Percentiles rank a stretch among this genome's conserved stretches.
Evolutionary conservation across 202 grass and related monocot genomes (phyloP).

Genomic region (Panicum hallii): DNA sequence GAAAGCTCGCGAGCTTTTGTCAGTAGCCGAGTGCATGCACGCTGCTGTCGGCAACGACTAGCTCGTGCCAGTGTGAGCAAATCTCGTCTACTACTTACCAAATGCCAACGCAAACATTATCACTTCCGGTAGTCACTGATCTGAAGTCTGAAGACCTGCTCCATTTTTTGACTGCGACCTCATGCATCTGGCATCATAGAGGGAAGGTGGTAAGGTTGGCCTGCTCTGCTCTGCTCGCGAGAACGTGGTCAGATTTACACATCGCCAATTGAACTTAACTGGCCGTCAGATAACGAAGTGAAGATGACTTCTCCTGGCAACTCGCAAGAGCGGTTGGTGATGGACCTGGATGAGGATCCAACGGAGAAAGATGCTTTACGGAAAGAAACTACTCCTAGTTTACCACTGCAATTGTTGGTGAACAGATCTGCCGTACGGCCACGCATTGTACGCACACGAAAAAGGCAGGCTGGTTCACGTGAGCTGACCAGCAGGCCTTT

Average conservation of each 20-base stretch:
- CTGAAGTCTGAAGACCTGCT: background rate
- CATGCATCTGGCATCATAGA: background rate
- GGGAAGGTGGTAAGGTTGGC: background rate
- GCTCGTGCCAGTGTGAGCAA: background rate
- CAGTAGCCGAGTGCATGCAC: conserved; percentile 13
- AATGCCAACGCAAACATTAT: no score
- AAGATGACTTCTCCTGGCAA: background rate
- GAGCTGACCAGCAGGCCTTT: conserved; percentile 20
- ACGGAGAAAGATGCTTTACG: background rate
- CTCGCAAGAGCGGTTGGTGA: background rate
- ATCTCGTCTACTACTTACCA: background rate
- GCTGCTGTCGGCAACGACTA: background rate
- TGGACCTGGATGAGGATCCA: background rate
- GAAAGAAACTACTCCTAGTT: background rate
- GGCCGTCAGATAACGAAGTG: background rate
- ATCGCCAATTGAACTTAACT: background rate
- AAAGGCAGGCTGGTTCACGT: conserved; percentile 32
- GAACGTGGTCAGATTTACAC: background rate
- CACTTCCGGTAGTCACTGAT: no score
- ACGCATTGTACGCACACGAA: conserved; percentile 6
- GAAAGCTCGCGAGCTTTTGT: conserved; percentile 32
- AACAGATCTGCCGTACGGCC: conserved; percentile 42
- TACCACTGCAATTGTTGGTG: background rate
- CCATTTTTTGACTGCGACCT: background rate
- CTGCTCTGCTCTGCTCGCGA: no score